These are phyloP conservation scores for Colletotrichum sp. DNA, from an alignment of 2,329 filamentous ascomycete species.

Conservation along the genomic window DNA sequence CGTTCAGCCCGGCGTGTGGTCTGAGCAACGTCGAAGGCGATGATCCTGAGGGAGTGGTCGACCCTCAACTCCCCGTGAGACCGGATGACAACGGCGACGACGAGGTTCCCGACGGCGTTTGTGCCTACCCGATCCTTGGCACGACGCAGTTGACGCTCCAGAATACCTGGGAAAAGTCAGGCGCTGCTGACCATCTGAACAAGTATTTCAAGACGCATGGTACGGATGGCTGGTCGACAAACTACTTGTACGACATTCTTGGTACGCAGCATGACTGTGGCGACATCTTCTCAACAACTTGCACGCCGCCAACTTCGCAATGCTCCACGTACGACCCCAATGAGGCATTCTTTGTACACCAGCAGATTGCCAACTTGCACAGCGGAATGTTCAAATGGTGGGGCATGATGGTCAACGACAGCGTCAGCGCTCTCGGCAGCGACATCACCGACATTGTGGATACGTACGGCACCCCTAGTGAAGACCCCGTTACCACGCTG, in stretches of 20 bases:
- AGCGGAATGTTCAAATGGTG: not conserved
- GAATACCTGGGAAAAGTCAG: not conserved
- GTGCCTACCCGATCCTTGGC: not conserved
- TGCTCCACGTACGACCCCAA: not conserved
- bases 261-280: not conserved
- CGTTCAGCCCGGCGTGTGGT: not conserved
- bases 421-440: not conserved
- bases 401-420: not conserved
- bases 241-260: not conserved
- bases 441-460: not conserved
- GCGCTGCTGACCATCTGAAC: not conserved
- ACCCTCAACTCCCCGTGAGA: not conserved
- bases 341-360: not conserved
- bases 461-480: not conserved
- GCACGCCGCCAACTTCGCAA: not conserved
- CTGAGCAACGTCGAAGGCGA: not conserved
- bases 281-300: not conserved
- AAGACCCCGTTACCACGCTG: not conserved
- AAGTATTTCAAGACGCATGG: not conserved
- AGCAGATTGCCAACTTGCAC: not conserved
- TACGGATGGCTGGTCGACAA: not conserved
- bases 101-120: not conserved
- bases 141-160: not conserved
- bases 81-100: not conserved
- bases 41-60: not conserved